Conservation (phyloP, 176 grass and related monocot genomes). For the Oryza officinalis region DNA sequence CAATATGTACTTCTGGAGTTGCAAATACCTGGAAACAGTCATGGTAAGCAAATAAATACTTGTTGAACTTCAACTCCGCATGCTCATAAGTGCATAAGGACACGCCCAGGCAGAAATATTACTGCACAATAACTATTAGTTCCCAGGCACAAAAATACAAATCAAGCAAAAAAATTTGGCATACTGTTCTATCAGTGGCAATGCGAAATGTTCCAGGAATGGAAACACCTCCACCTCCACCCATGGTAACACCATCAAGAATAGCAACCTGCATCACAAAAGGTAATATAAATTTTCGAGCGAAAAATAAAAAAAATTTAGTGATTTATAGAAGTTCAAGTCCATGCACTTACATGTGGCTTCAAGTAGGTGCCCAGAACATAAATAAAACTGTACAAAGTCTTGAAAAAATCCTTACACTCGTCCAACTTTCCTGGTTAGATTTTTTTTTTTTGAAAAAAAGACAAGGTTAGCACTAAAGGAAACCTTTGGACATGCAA, state of each 20-base stretch:
- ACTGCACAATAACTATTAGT: neutral
- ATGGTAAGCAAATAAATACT: neutral
- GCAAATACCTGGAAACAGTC: conserved; percentile 73
- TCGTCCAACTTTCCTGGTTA: conserved; percentile 68
- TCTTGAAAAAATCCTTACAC: conserved; percentile 94
- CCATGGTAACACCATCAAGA: conserved; percentile 92
- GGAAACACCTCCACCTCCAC: conserved; percentile 89
- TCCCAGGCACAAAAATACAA: conserved; percentile 18
- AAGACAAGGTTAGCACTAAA: conserved; percentile 8
- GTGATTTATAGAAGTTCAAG: conserved; percentile 16
- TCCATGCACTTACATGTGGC: conserved; percentile 77
- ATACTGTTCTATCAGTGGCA: conserved; percentile 90
- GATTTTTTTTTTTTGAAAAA: neutral
- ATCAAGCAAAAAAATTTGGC: conserved; percentile 25
- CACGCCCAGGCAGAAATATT: conserved; percentile 4
- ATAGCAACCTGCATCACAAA: conserved; percentile 69
- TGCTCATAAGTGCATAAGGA: neutral
- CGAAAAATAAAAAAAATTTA: conserved; percentile 18
- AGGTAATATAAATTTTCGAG: neutral
- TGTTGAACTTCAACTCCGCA: neutral
- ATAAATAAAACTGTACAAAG: conserved; percentile 85
- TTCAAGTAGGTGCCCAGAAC: conserved; percentile 92
- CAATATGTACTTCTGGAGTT: conserved; percentile 95
- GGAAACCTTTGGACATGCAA: neutral
- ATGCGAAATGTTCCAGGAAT: conserved; percentile 95